Conservation (phyloP, 148 eudicot genomes). For the Cornus controversa region DNA sequence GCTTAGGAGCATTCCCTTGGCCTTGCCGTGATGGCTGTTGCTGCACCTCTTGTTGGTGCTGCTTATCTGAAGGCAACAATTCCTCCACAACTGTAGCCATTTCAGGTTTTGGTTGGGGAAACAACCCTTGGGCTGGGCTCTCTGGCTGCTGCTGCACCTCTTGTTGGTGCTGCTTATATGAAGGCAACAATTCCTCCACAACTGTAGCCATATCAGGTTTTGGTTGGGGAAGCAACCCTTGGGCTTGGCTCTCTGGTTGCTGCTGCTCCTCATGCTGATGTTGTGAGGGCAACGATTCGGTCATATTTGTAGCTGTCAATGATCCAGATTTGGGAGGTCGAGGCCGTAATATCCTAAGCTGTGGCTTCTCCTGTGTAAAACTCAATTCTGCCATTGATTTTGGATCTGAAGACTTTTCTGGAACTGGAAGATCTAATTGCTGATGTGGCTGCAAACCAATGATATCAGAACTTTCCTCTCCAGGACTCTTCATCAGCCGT, state of each 20-base stretch:
- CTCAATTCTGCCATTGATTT: not conserved
- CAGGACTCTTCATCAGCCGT: not conserved
- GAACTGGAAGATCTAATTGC: not conserved
- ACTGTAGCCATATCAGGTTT: too few relatives aligned
- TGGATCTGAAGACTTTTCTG: not conserved
- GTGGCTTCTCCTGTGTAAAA: not conserved
- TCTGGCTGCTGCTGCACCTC: not conserved
- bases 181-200: too few relatives aligned
- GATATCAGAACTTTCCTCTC: not conserved
- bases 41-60: too few relatives aligned
- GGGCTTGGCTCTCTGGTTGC: too few relatives aligned
- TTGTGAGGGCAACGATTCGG: not conserved
- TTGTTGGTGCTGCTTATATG: too few relatives aligned
- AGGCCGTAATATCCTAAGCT: not conserved
- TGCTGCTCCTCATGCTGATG: not conserved
- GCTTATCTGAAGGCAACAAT: too few relatives aligned
- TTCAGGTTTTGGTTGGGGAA: too few relatives aligned
- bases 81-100: too few relatives aligned
- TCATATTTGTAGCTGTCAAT: not conserved
- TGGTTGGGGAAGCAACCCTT: too few relatives aligned
- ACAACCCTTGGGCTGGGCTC: too few relatives aligned
- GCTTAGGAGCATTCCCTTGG: not conserved
- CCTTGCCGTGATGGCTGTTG: not conserved
- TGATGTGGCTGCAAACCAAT: not conserved
- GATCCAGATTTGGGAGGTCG: not conserved